These are phyloP conservation scores for Ustilago trichophora DNA, from an alignment of 1,284 basidiomycete species.

Conservation along the genomic window DNA sequence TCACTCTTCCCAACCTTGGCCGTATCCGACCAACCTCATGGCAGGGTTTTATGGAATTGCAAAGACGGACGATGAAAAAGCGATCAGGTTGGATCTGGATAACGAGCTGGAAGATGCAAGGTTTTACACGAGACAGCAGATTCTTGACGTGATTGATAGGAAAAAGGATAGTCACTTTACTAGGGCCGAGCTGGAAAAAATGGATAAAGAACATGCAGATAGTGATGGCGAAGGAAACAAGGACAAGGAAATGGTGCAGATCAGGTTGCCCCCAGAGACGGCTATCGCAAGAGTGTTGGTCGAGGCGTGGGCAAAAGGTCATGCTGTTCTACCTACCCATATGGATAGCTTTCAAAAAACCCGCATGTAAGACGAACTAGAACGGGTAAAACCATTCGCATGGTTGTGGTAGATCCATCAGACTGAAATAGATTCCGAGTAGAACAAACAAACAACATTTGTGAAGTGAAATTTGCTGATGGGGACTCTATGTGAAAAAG, in stretches of 20 bases:
- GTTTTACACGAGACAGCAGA: constrained; percentile 83
- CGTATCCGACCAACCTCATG: constrained; percentile 83
- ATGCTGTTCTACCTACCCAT: constrained; percentile 55
- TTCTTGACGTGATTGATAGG: constrained; percentile 74
- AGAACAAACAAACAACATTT: no score
- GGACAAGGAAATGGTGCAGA: constrained; percentile 49
- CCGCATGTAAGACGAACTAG: constrained; percentile 13
- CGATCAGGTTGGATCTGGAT: constrained; percentile 86
- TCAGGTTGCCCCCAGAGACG: constrained; percentile 66
- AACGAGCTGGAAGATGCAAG: constrained; percentile 94
- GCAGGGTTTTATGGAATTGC: constrained; percentile 72
- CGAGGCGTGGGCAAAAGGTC: constrained; percentile 74
- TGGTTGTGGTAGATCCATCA: no score
- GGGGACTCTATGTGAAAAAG: no score
- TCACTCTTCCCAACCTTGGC: constrained; percentile 84
- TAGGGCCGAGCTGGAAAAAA: constrained; percentile 73
- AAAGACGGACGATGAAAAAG: constrained; percentile 67
- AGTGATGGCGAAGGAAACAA: constrained; percentile 64
- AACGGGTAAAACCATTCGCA: no score
- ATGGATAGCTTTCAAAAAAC: constrained; percentile 34
- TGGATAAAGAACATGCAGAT: constrained; percentile 68
- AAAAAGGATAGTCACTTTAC: constrained; percentile 69
- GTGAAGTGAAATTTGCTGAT: no score
- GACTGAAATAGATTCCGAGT: no score
- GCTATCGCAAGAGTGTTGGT: constrained; percentile 79